Percentiles rank a stretch among this genome's conserved stretches.
phyloP scores from a whole-genome alignment of 257 asterid species.

The Nicotiana undulata region DNA sequence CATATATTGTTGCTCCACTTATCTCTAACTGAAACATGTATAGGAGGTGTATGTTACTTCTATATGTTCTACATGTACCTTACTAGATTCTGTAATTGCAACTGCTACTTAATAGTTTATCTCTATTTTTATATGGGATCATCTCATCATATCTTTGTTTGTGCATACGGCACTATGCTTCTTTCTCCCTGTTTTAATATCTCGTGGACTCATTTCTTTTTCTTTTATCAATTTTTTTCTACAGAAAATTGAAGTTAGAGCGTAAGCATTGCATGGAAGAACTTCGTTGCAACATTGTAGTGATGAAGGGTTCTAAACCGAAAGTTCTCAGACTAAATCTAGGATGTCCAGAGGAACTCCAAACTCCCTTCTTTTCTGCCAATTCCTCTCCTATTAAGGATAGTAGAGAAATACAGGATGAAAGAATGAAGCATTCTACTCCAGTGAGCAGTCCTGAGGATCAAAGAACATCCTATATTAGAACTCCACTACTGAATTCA shows the following conservation, averaged over 20 bases:
- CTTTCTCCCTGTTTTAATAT: background rate
- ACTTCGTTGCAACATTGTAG: conserved; percentile 72
- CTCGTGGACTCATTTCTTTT: conserved; percentile 6
- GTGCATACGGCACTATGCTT: background rate
- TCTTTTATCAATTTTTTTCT: conserved; percentile 13
- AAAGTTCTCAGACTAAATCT: conserved; percentile 81
- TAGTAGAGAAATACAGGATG: conserved; percentile 18
- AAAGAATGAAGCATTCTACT: conserved; percentile 46
- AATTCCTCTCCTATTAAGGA: conserved; percentile 49
- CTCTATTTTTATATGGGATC: background rate
- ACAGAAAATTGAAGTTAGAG: conserved; percentile 78
- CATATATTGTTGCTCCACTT: background rate
- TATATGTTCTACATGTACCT: background rate
- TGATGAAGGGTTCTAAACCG: conserved; percentile 74
- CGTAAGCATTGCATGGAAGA: conserved; percentile 63
- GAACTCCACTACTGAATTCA: conserved; percentile 36
- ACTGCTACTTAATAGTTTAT: background rate
- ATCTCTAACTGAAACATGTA: background rate
- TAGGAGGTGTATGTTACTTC: background rate
- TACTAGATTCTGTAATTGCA: background rate
- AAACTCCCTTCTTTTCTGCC: conserved; percentile 50
- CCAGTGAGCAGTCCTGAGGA: conserved; percentile 69
- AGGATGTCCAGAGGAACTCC: conserved; percentile 36
- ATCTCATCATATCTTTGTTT: background rate
- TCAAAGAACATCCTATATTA: conserved; percentile 44